Base-by-base conservation (phyloP, 306 rosid species). In the Senna siamea region DNA sequence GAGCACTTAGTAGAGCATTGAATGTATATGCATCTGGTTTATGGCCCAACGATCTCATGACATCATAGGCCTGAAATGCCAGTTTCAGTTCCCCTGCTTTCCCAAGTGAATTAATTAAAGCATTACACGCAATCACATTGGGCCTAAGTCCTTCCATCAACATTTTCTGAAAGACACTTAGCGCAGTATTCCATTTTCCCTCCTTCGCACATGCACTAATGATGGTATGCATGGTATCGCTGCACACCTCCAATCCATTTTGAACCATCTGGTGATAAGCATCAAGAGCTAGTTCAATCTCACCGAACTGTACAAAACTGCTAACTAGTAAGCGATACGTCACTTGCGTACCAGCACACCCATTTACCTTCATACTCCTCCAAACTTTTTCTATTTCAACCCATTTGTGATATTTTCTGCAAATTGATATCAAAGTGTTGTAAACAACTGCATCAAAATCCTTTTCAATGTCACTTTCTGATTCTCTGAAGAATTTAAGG, bases 361-460 rank as follows among this genome's bases (percentile, higher is more conserved):
- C 80, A 70, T 84, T 89, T 65, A 51, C 89, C 82, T 82, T 87
- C 86, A 93, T 89, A 15, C 73, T 69, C 81, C 80, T 89, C 96
- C 98, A 93, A 23, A 88, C 58, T 77, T 87, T 86, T 89, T 83
- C 87, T n/a, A 91, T 62, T 80, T 91, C 97, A 74, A 69, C 74
- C 97, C 92, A 91, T 56, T 88, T 87, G 66, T 80, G 82, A 74
- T 53, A 87, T 48, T 85, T 83, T 52, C 86, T 88, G 76, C 90
- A 91, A 18, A 87, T 61, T 9, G 98, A 91, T 75, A 93, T 86
- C 92, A 91, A 69, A 14, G 97, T 89, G 81, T 93, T 93, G 78
- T 91, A 93, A 61, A 87, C 92, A 59, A 87, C 41, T 1, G 86
- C 85, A 72, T 93, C 98, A 60, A 91, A 89, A 51, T 62, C 75